Evolutionary conservation across 768 basidiomycete species (phyloP).

Genomic region (Boletus tomentosulus): DNA sequence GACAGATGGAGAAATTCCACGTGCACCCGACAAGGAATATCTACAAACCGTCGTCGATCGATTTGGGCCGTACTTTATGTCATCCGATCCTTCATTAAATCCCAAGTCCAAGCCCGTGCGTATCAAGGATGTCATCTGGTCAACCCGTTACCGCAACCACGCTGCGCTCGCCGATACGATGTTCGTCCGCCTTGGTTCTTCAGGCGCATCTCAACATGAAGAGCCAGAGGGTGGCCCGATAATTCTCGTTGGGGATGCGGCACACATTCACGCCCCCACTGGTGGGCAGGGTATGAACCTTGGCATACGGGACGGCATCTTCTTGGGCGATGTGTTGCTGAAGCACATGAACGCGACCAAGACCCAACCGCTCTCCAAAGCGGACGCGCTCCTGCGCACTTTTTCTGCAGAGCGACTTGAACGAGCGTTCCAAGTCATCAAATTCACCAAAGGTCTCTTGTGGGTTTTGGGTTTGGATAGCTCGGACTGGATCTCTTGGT

Average conservation of each 20-base stretch:
- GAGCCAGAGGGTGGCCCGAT: constrained; percentile 15
- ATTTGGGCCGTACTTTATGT: constrained; percentile 35
- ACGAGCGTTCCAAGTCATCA: constrained; percentile 42
- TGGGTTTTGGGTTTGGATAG: constrained; percentile 19
- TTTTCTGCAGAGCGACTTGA: constrained; percentile 36
- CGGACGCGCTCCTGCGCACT: constrained; percentile 33
- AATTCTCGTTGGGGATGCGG: constrained; percentile 44
- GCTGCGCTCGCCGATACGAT: constrained; percentile 41
- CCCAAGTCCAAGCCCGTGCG: constrained; percentile 24
- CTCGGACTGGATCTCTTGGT: constrained; percentile 15
- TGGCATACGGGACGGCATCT: constrained; percentile 50
- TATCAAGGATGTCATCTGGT: constrained; percentile 42
- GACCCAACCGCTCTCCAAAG: constrained; percentile 9
- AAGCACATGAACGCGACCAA: constrained; percentile 30
- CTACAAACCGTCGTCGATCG: constrained; percentile 42
- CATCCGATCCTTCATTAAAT: constrained; percentile 36
- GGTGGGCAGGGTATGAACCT: constrained; percentile 62
- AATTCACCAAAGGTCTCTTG: constrained; percentile 36
- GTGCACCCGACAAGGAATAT: constrained; percentile 37
- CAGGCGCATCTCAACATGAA: neutral
- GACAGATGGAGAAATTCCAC: constrained; percentile 35
- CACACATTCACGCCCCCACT: constrained; percentile 50
- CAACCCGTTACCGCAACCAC: constrained; percentile 45
- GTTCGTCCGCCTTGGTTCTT: constrained; percentile 30
- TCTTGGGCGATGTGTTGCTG: constrained; percentile 39